Evolutionary conservation across 176 grass and related monocot genomes (phyloP).

Genomic region (Dactylis glomerata): DNA sequence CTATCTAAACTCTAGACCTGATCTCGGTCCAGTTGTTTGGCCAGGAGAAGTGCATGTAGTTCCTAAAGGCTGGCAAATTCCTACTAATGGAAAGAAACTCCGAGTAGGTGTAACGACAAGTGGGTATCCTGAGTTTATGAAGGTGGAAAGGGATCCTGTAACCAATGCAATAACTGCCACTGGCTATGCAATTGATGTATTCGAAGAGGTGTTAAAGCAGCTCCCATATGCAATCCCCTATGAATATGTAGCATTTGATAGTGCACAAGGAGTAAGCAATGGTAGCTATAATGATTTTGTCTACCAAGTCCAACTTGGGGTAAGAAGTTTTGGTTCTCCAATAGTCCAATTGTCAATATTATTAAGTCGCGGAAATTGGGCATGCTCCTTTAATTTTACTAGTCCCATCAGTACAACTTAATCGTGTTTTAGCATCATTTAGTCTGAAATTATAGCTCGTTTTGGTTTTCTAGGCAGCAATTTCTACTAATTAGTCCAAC

Average conservation of each 20-base stretch:
- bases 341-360: background rate
- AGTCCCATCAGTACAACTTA: background rate
- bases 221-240: slow-evolving; percentile 47
- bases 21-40: slow-evolving; percentile 38
- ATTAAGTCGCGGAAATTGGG: background rate
- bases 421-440: background rate
- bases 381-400: background rate
- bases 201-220: slow-evolving; percentile 31
- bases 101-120: slow-evolving; percentile 41
- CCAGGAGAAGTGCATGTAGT: slow-evolving; percentile 30
- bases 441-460: background rate
- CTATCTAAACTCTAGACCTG: background rate
- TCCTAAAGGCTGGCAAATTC: slow-evolving; percentile 53
- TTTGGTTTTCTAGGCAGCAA: background rate
- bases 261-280: background rate
- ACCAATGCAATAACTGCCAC: slow-evolving; percentile 22
- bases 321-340: background rate
- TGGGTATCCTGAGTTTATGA: slow-evolving; percentile 41
- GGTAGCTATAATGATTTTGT: slow-evolving; percentile 45
- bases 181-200: slow-evolving; percentile 48
- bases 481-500: background rate
- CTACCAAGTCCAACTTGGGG: slow-evolving; percentile 40
- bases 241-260: slow-evolving; percentile 35
- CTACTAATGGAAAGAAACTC: slow-evolving; percentile 30
- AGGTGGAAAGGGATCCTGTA: slow-evolving; percentile 32